Base-by-base conservation (phyloP, 2,329 filamentous ascomycete genomes). In the Colletotrichum tabaci region DNA sequence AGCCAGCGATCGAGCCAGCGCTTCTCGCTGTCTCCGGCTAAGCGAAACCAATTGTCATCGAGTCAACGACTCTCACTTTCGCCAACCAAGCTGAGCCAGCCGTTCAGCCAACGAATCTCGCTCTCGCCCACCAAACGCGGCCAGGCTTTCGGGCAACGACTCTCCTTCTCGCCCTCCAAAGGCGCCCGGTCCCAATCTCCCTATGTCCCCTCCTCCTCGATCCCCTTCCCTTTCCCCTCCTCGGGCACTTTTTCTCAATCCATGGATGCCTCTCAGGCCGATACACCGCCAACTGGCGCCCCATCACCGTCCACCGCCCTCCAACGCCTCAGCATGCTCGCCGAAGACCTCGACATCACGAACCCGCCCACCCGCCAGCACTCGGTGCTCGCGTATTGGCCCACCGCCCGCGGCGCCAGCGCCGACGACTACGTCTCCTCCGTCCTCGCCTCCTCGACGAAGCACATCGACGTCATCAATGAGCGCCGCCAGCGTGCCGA, bases 371-470 rank as follows among this genome's bases (percentile, higher is more conserved):
- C 61, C 23, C 71, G 63, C 6, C 74, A 74, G 26, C 73, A 75
- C 63, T 76, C 73, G 4, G 68, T 84, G 1, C 75, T 85, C 1
- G 77, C 80, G 6, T 79, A 79, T 71, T 85, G 84, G 84, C 83
- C 83, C 1, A 75, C 77, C 2, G 77, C 83, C 57, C 80, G 80
- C 9, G 83, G 82, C 21, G 75, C 80, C 3, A 76, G 78, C 21
- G 79, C 78, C 2, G 76, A 77, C 7, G 75, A 77, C 50, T 85
- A 85, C 65, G 70, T 82, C 3, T 84, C 83, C 18, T 83, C 81
- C 49, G 78, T 84, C 23, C 78, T 79, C 8, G 67, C 78, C 15
- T 82, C 80, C 7, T 79, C 77, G 9, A 81, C 81, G 3, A 80
- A 77, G 47, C 79, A 81, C 70, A 79, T 83, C 58, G 77, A 80